These are phyloP conservation scores for Xylariaceae sp. DNA, from an alignment of 2,329 filamentous ascomycete species.

Conservation along the genomic window DNA sequence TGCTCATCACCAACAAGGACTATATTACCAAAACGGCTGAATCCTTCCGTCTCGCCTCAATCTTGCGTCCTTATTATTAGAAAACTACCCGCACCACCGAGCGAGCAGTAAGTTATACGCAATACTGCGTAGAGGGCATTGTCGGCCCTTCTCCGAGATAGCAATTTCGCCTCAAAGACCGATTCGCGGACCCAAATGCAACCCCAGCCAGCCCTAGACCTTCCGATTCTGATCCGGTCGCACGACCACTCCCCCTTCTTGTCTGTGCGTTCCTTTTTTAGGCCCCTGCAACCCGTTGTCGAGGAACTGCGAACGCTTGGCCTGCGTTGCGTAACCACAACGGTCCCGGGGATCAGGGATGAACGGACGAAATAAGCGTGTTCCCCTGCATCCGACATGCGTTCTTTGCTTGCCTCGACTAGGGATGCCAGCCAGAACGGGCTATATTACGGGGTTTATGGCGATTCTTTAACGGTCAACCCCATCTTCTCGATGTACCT, in stretches of 20 bases:
- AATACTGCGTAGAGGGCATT: too few relatives aligned
- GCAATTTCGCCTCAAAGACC: conserved; percentile 20
- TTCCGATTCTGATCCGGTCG: conserved; percentile 28
- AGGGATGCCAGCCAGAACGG: conserved; percentile 9
- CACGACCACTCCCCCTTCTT: conserved; percentile 12
- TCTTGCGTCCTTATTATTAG: too few relatives aligned
- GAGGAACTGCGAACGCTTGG: too few relatives aligned
- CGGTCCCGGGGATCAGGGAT: conserved; percentile 25
- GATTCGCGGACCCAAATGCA: too few relatives aligned
- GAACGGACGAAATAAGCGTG: conserved; percentile 11
- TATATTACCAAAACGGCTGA: conserved; percentile 2
- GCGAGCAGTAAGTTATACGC: background rate
- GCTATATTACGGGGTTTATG: conserved; percentile 8
- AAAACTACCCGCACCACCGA: too few relatives aligned
- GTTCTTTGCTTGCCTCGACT: conserved; percentile 10
- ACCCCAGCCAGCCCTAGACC: background rate
- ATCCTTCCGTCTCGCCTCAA: conserved; percentile 9
- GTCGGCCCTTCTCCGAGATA: conserved; percentile 28
- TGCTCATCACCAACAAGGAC: conserved; percentile 15
- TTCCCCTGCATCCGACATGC: conserved; percentile 27
- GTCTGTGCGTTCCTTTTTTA: conserved; percentile 16
- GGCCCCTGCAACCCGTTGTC: conserved; percentile 20
- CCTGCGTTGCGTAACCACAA: too few relatives aligned
- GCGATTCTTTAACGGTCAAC: conserved; percentile 22
- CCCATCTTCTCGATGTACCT: conserved; percentile 20